These are phyloP conservation scores for Phytopythium mirpurense DNA, from an alignment of 352 stramenopile genomes.

Conservation along the genomic window DNA sequence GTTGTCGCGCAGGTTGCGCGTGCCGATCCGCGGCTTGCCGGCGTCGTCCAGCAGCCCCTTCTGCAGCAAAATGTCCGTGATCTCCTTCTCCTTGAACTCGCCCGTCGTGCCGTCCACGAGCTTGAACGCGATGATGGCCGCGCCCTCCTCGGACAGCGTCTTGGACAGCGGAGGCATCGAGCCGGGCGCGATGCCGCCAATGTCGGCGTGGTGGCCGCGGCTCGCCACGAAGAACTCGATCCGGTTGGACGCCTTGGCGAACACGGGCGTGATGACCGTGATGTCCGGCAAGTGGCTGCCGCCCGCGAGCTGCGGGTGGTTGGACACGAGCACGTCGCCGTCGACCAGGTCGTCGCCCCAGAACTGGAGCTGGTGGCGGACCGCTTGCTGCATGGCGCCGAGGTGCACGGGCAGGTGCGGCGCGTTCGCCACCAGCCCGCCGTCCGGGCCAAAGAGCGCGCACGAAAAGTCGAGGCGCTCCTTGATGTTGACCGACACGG, in stretches of 20 bases:
- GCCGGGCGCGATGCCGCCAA: conserved; percentile 95
- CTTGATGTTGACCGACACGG: conserved; percentile 99
- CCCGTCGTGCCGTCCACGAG: conserved; percentile 92
- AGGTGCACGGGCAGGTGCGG: conserved; percentile 99
- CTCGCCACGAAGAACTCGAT: conserved; percentile 99
- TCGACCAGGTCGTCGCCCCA: conserved; percentile 91
- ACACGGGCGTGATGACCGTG: conserved; percentile 99
- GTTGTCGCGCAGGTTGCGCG: conserved; percentile 96
- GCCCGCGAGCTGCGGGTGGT: conserved; percentile 98
- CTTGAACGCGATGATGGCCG: conserved; percentile 99
- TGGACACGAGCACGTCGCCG: conserved; percentile 98
- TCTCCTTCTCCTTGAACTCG: conserved; percentile 96
- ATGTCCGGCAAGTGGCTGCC: conserved; percentile 98
- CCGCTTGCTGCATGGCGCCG: conserved; percentile 97
- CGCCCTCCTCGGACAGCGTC: conserved; percentile 95
- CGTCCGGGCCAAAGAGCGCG: conserved; percentile 96
- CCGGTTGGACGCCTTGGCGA: conserved; percentile 82
- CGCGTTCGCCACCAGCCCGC: conserved; percentile 98
- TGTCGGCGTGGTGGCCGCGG: conserved; percentile 97
- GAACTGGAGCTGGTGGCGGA: conserved; percentile 92
- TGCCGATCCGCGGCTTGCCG: conserved; percentile 87
- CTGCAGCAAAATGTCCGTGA: conserved; percentile 93
- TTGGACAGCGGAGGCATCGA: conserved; percentile 96
- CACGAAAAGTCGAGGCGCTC: conserved; percentile 99
- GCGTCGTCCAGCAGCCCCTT: conserved; percentile 82